Percentiles rank a stretch among this genome's conserved stretches.
These are phyloP conservation scores for Pythium utonaiense DNA, from an alignment of 352 stramenopile species.

Conservation along the genomic window DNA sequence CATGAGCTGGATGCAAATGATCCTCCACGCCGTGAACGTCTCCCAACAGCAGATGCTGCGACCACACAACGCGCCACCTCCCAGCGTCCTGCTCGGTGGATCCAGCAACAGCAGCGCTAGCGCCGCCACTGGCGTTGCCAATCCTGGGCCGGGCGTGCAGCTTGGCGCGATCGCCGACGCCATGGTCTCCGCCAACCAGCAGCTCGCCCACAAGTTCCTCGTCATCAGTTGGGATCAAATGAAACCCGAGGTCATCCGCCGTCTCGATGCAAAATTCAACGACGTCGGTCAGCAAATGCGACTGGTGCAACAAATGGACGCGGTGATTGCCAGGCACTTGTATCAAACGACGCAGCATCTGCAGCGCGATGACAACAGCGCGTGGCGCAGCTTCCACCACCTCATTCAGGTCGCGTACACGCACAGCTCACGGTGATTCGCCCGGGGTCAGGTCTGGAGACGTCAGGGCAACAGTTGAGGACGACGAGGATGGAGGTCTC, in stretches of 20 bases:
- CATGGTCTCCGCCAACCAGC: constrained; percentile 23
- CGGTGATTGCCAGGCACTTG: neutral
- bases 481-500: neutral
- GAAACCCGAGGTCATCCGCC: constrained; percentile 40
- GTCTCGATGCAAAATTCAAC: constrained; percentile 33
- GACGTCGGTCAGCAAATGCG: constrained; percentile 42
- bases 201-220: constrained; percentile 35
- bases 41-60: constrained; percentile 36
- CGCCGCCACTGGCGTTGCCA: neutral
- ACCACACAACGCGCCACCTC: neutral
- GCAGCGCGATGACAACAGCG: constrained; percentile 7
- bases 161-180: constrained; percentile 34
- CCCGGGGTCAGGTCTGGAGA: neutral
- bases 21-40: constrained; percentile 33
- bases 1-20: constrained; percentile 28
- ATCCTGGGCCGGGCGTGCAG: constrained; percentile 21
- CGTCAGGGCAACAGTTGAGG: neutral
- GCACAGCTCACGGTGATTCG: neutral
- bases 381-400: constrained; percentile 38
- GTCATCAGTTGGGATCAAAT: constrained; percentile 38
- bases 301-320: constrained; percentile 48
- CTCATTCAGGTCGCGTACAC: constrained; percentile 37
- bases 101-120: neutral
- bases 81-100: neutral
- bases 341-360: neutral